These are phyloP conservation scores for Trichoderma gamsii DNA, from an alignment of 495 filamentous ascomycete species.

Conservation along the genomic window DNA sequence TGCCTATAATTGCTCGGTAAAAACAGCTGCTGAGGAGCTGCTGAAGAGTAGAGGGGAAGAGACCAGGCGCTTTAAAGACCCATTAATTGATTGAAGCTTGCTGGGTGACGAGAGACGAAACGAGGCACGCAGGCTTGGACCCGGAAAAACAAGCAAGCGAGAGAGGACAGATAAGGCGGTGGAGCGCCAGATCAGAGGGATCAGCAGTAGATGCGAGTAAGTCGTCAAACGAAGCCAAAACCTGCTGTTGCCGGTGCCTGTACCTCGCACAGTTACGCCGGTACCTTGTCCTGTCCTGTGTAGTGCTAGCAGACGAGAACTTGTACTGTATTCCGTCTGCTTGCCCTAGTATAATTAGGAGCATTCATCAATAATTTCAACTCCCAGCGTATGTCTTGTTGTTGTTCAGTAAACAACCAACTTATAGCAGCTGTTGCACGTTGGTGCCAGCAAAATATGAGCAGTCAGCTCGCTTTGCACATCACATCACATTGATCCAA, in stretches of 20 bases:
- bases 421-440: background rate
- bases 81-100: background rate
- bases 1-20: background rate
- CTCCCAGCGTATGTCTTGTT: no score
- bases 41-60: background rate
- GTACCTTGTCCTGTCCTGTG: no score
- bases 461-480: background rate
- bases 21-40: background rate
- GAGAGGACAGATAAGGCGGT: constrained; percentile 15
- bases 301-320: no score
- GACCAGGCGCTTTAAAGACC: background rate
- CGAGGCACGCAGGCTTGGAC: background rate
- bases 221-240: background rate
- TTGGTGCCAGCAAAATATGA: background rate
- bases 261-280: background rate
- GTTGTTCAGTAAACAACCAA: no score
- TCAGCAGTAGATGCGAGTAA: background rate
- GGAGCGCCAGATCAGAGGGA: constrained; percentile 12
- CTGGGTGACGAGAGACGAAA: background rate
- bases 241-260: background rate
- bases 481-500: no score
- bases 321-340: no score
- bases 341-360: no score
- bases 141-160: constrained; percentile 10
- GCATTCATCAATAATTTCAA: no score